Evolutionary conservation across 2,329 filamentous ascomycete genomes (phyloP), one percentile per base, ranked within the genome.

Genomic region (Fusarium anthophilum): DNA sequence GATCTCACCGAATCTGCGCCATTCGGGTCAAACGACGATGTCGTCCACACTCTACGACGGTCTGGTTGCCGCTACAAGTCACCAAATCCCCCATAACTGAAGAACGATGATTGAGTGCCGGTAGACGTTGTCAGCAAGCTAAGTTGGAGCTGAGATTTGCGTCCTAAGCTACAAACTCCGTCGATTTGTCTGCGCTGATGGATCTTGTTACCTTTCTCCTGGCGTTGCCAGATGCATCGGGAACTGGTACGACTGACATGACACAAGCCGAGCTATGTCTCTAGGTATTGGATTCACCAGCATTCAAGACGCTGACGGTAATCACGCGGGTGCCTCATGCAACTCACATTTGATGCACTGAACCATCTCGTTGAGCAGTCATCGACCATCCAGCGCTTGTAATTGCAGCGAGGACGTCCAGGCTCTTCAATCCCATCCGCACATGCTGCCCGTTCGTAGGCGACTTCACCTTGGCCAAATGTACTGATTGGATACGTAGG

Each of bases 41-140:
- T 17, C 17, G 2, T 22, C 32, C 3, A 24, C 17, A 1, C n/a
- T 26, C n/a, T 26, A 37, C 3, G 1, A 3, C 9, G 13, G 3
- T 12, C 13, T 26, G n/a, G 5, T 3, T 37, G 13, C 7, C 18
- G 5, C 4, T 35, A 4, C 5, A 22, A 26, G 50, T 15, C n/a
- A 26, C 17, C 4, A 18, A 50, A 13, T 11, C 17, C 5, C 1
- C 9, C 17, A 15, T 12, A 24, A 24, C 18, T 37, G 9, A 26
- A 53, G 18, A 53, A 15, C 50, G n/a, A 1, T 5, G 32, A 24
- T 13, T 22, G 13, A 37, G 18, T 15, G 13, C 8, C n/a, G 5
- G 12, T 0, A 37, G 12, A 12, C 18, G n/a, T 37, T 37, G n/a
- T 5, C 17, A 20, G n/a, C 11, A 37, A 20, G 48, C 13, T 9